These are phyloP conservation scores for Phaeoacremonium minimum DNA, from an alignment of 2,329 filamentous ascomycete species.

Conservation along the genomic window DNA sequence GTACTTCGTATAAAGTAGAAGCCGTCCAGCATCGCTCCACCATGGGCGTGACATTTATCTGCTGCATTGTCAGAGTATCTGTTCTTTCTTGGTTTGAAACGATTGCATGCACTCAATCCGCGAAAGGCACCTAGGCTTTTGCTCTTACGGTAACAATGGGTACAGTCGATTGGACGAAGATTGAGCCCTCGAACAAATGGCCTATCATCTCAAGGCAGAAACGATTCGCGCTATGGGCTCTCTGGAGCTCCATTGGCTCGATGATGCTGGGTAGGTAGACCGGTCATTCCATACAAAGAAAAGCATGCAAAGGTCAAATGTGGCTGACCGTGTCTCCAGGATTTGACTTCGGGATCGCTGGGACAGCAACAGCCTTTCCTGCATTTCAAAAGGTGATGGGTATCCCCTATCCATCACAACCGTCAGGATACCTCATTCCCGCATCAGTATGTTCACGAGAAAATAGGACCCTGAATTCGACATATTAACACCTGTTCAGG, in stretches of 20 bases:
- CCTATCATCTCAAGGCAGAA: slow-evolving; percentile 6
- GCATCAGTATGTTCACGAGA: background rate
- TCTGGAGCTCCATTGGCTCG: slow-evolving; percentile 9
- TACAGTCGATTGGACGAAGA: slow-evolving; percentile 4
- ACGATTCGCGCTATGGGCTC: slow-evolving; percentile 8
- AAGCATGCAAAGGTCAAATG: too few relatives aligned
- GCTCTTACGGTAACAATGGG: too few relatives aligned
- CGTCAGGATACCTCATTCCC: slow-evolving; percentile 8
- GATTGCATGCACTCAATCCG: too few relatives aligned
- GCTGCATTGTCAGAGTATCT: too few relatives aligned
- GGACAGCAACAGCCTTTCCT: slow-evolving; percentile 6
- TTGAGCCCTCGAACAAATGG: slow-evolving; percentile 8
- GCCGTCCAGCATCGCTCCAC: too few relatives aligned
- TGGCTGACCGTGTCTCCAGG: background rate
- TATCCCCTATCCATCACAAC: slow-evolving; percentile 5
- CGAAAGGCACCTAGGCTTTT: too few relatives aligned
- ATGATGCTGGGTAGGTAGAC: slow-evolving; percentile 11
- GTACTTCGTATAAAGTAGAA: too few relatives aligned
- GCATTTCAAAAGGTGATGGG: slow-evolving; percentile 9
- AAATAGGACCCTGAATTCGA: too few relatives aligned
- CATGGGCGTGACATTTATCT: too few relatives aligned
- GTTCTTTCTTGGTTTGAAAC: too few relatives aligned
- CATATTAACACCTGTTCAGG: background rate
- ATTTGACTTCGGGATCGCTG: slow-evolving; percentile 1
- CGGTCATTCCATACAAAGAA: too few relatives aligned